Base-by-base conservation (phyloP, 306 rosid genomes). In the Rubus idaeus region DNA sequence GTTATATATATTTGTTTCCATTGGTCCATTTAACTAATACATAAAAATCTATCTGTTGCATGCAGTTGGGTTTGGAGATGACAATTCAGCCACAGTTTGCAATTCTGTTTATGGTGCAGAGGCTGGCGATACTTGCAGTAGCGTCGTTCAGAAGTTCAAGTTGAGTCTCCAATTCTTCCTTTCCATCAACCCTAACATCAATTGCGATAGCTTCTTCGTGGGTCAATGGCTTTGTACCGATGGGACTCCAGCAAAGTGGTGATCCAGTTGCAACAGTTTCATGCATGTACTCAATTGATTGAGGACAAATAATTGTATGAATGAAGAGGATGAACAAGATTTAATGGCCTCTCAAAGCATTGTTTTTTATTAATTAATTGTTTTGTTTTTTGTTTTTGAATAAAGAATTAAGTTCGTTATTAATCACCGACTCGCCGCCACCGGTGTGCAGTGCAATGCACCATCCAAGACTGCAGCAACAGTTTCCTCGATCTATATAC, bases 161-260 rank as follows among this genome's bases (percentile, higher is more conserved):
- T 0, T 41, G 50, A 37, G 14, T 67, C 1, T 17, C 16, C 3
- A 67, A 0, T 40, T n/a, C 26, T 67, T 67, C 52, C 26, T 67
- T 40, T 3, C 35, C 16, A 42, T 67, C 4, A 67, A 67, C 18
- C 52, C 73, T 21, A 68, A 68, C 21, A 10, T 68, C 73, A 68
- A 46, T 18, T 46, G 57, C 56, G n/a, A 68, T 18, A 20, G n/a
- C 57, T 20, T 68, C 56, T 68, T 45, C 6, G 73, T 68, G 57
- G 56, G 73, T 68, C 73, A 46, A 13, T 68, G 73, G 73, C 55
- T 68, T 68, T 68, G 73, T 26, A 68, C 52, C 4, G 57, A 68
- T 0, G 73, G 45, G 0, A 35, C 45, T 37, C 26, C 26, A 23
- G 39, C 18, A 60, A 3, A 11, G 35, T 10, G 17, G 8, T 42